Conservation (phyloP, 805 yeast genomes). For the Saccharomycopsis schoenii region DNA sequence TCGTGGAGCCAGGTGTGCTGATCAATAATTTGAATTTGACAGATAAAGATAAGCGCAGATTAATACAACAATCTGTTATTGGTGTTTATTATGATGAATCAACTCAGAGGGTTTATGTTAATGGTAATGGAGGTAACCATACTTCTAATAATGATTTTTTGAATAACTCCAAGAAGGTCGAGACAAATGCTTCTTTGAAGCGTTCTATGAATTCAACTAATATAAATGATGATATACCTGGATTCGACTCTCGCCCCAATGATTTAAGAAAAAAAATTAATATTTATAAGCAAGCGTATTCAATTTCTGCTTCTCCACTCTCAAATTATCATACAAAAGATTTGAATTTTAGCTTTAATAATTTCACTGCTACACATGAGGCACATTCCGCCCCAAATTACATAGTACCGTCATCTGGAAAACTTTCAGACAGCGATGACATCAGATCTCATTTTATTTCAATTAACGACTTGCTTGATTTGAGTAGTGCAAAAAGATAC, state of each 20-base stretch:
- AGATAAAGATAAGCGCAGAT: conserved; percentile 6
- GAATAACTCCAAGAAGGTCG: not conserved
- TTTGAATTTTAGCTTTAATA: conserved; percentile 12
- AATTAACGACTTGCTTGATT: conserved; percentile 15
- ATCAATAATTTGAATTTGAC: conserved; percentile 13
- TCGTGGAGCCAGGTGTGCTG: conserved; percentile 18
- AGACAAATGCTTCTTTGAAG: not conserved
- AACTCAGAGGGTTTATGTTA: conserved; percentile 8
- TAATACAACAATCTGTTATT: conserved; percentile 13
- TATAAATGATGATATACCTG: conserved; percentile 1
- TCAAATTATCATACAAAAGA: conserved; percentile 13
- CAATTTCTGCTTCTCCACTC: conserved; percentile 10
- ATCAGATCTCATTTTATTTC: conserved; percentile 12
- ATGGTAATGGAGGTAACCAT: conserved; percentile 2
- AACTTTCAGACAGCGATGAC: not conserved
- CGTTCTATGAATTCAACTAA: not conserved
- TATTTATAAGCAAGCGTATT: conserved; percentile 11
- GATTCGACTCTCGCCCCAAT: conserved; percentile 8
- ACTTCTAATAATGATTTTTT: not conserved
- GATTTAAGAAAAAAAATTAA: conserved; percentile 13
- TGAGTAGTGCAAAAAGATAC: conserved; percentile 7
- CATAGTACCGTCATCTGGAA: not conserved
- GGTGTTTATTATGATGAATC: conserved; percentile 14
- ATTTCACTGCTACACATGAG: conserved; percentile 17
- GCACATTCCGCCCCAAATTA: conserved; percentile 10